Base-by-base conservation (phyloP, 2,329 filamentous ascomycete species). In the Cercospora sojina region DNA sequence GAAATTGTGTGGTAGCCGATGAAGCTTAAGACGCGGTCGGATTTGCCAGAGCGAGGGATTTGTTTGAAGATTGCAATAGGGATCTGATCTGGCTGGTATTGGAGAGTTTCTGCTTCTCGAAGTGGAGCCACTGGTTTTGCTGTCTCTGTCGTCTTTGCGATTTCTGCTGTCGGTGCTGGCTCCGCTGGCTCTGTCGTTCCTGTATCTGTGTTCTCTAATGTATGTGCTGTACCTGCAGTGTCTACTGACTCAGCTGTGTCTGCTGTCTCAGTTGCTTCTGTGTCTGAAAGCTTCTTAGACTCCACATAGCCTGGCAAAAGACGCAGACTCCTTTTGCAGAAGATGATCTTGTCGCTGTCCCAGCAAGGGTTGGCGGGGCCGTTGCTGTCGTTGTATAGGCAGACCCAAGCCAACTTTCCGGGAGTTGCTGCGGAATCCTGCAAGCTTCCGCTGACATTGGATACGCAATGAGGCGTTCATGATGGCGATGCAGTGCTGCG, bases 311-410 rank as follows among this genome's bases (percentile, higher is more conserved):
- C 64, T 5, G 74, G 73, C 13, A 76, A 64, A 2, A 76, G 55
- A 5, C 73, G 69, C 23, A 77, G 65, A 53, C 70, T 76, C 4
- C 72, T 73, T 59, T 76, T 75, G 59, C 71, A 74, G 67, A 72
- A 76, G 55, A 77, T 69, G 60, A 74, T 73, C 3, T 71, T 63
- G 51, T 76, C 74, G 4, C 47, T 32, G 4, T 68, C 59, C 73
- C 72, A 76, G 23, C 70, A 62, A 4, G 75, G 74, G 65, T 77
- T 75, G 10, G 75, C 74, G 9, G 43, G 20, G 12, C 41, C 41
- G 1, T 6, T 13, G 41, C 5, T 18, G 41, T 65, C 64, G 13
- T 66, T 38, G 64, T 72, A 76, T 12, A 77, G 71, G 12, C 74
- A 41, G 32, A 76, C 51, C 49, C 71, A 74, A 9, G 61, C 56